These are phyloP conservation scores for Oryza glumipatula DNA, from an alignment of 176 grass and related monocot species.

Conservation along the genomic window DNA sequence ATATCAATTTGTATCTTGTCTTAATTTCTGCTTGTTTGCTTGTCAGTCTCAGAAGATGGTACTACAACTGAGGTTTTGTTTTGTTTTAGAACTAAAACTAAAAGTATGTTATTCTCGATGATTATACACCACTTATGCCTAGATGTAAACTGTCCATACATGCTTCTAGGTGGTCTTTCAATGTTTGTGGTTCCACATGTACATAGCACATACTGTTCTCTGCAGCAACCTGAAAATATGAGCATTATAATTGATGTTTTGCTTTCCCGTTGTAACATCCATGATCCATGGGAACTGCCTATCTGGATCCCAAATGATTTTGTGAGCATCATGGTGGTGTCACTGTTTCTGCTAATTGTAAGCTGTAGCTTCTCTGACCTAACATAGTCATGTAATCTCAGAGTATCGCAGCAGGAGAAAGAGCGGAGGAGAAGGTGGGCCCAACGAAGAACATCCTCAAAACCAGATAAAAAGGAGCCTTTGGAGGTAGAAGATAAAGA, in stretches of 20 bases:
- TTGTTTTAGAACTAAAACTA: neutral
- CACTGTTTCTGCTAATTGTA: neutral
- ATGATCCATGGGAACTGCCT: neutral
- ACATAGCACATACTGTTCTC: neutral
- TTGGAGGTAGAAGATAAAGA: slow-evolving; percentile 38
- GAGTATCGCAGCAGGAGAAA: slow-evolving; percentile 44
- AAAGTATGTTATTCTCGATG: neutral
- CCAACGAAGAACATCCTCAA: slow-evolving; percentile 48
- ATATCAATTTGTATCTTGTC: neutral
- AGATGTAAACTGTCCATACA: neutral
- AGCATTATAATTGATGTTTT: neutral
- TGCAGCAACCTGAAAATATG: neutral
- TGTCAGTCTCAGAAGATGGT: neutral
- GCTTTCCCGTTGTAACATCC: neutral
- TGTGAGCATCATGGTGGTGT: neutral
- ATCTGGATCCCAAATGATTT: neutral
- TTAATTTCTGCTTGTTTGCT: neutral
- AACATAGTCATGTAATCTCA: slow-evolving; percentile 30
- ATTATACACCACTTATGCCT: neutral
- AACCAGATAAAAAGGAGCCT: slow-evolving; percentile 19
- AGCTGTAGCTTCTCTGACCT: neutral
- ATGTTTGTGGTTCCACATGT: neutral
- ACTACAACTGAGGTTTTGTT: neutral
- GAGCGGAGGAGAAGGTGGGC: slow-evolving; percentile 55
- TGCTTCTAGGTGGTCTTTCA: neutral